These are phyloP conservation scores for Ceratocystis cacaofunesta DNA, from an alignment of 2,329 filamentous ascomycete genomes.

Conservation along the genomic window DNA sequence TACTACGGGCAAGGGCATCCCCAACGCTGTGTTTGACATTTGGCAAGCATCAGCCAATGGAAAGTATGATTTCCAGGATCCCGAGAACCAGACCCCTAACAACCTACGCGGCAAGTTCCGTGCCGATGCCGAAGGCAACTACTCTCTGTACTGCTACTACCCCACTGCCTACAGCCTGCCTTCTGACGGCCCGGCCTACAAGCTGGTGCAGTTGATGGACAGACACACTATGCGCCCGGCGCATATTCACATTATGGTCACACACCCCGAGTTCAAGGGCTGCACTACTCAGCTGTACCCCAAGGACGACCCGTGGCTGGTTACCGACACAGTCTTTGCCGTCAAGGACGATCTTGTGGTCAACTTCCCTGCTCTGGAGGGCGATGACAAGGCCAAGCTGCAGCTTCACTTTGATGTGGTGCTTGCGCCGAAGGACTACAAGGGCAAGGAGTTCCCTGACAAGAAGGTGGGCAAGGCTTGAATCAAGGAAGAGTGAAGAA, in stretches of 20 bases:
- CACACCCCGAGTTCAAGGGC: constrained; percentile 51
- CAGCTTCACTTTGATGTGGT: constrained; percentile 32
- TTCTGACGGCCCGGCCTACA: constrained; percentile 38
- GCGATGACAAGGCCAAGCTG: constrained; percentile 25
- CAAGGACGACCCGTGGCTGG: constrained; percentile 48
- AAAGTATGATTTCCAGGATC: constrained; percentile 64
- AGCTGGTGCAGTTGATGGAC: constrained; percentile 32
- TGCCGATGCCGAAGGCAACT: constrained; percentile 53
- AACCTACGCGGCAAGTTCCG: constrained; percentile 66
- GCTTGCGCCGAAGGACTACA: constrained; percentile 32
- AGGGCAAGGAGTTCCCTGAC: constrained; percentile 19
- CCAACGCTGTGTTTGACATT: constrained; percentile 57
- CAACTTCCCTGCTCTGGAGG: constrained; percentile 33
- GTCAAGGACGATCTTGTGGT: constrained; percentile 39
- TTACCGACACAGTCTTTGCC: constrained; percentile 32
- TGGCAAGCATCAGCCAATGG: constrained; percentile 66
- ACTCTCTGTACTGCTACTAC: constrained; percentile 60
- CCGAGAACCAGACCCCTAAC: constrained; percentile 53
- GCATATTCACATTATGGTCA: constrained; percentile 40
- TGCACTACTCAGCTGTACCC: constrained; percentile 67
- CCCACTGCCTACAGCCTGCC: constrained; percentile 60
- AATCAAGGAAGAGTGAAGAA: background rate
- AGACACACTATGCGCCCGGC: constrained; percentile 35
- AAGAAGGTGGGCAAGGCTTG: background rate
- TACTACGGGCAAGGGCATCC: constrained; percentile 50